Evolutionary conservation across 2,329 filamentous ascomycete genomes (phyloP).

Genomic region (Neofusicoccum parvum): DNA sequence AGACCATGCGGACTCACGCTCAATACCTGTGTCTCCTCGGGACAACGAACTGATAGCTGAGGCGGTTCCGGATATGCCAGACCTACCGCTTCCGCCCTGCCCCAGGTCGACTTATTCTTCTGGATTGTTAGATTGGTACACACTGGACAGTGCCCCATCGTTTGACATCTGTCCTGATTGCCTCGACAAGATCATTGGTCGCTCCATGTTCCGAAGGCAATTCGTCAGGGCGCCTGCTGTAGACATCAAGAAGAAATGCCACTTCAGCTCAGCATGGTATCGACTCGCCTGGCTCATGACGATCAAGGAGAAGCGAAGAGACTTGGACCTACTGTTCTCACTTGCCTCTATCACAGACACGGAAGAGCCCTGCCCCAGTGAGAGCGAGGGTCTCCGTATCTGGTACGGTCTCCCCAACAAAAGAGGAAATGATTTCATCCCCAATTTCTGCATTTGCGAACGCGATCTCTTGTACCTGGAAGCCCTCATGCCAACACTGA

Average conservation of each 20-base stretch:
- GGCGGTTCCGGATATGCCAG: neutral
- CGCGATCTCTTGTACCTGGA: constrained; percentile 74
- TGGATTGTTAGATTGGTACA: constrained; percentile 78
- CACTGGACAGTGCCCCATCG: constrained; percentile 67
- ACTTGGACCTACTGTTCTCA: constrained; percentile 69
- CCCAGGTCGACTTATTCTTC: constrained; percentile 64
- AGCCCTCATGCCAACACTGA: constrained; percentile 71
- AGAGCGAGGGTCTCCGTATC: constrained; percentile 56
- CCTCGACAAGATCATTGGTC: constrained; percentile 68
- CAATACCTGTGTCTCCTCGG: neutral
- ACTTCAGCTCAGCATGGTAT: constrained; percentile 81
- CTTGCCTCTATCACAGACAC: constrained; percentile 65
- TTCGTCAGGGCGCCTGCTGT: constrained; percentile 65
- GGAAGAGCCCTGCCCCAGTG: constrained; percentile 61
- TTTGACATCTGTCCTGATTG: constrained; percentile 85
- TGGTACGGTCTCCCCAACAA: constrained; percentile 80
- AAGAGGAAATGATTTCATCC: constrained; percentile 62
- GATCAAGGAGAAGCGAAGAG: constrained; percentile 66
- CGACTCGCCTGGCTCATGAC: constrained; percentile 82
- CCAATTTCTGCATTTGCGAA: constrained; percentile 74
- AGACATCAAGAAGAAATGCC: constrained; percentile 67
- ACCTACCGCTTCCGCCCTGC: constrained; percentile 62
- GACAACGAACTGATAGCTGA: neutral
- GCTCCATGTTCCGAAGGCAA: constrained; percentile 66
- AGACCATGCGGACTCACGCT: neutral